Conservation (phyloP, 2,329 filamentous ascomycete species). For the Trichophaea hybrida region DNA sequence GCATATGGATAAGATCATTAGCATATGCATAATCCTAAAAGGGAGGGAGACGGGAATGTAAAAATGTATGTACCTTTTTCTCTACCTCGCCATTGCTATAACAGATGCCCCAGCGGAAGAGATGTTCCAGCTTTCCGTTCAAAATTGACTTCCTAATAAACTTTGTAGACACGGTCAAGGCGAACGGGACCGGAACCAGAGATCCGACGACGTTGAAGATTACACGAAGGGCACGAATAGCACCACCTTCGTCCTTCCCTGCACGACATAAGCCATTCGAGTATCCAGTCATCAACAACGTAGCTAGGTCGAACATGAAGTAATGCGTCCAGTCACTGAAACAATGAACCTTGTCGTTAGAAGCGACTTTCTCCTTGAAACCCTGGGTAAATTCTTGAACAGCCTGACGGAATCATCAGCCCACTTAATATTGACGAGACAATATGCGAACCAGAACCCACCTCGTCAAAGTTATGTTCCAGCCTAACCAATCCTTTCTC, state of each 20-base stretch:
- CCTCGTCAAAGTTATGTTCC: conserved; percentile 19
- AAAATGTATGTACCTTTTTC: conserved; percentile 5
- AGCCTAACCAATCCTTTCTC: conserved; percentile 11
- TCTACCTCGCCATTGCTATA: conserved; percentile 1
- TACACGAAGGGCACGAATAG: conserved; percentile 12
- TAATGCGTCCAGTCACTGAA: conserved; percentile 16
- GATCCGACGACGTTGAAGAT: conserved; percentile 17
- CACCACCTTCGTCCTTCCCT: conserved; percentile 12
- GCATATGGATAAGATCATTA: background rate
- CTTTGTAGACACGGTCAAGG: conserved; percentile 13
- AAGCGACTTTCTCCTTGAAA: conserved; percentile 12
- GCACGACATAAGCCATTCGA: conserved; percentile 16
- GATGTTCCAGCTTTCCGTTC: conserved; percentile 14
- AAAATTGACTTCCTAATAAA: conserved; percentile 15
- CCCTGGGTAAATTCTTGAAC: conserved; percentile 16
- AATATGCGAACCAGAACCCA: background rate
- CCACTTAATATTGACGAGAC: background rate
- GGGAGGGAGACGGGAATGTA: background rate
- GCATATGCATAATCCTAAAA: background rate
- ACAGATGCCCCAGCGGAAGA: conserved; percentile 10
- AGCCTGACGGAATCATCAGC: conserved; percentile 7
- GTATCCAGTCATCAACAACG: conserved; percentile 11
- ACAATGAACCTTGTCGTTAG: conserved; percentile 7
- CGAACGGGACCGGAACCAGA: conserved; percentile 13
- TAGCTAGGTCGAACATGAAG: conserved; percentile 15